Base-by-base conservation (phyloP, 164 flowering plant genomes). In the Dillenia turbinata region DNA sequence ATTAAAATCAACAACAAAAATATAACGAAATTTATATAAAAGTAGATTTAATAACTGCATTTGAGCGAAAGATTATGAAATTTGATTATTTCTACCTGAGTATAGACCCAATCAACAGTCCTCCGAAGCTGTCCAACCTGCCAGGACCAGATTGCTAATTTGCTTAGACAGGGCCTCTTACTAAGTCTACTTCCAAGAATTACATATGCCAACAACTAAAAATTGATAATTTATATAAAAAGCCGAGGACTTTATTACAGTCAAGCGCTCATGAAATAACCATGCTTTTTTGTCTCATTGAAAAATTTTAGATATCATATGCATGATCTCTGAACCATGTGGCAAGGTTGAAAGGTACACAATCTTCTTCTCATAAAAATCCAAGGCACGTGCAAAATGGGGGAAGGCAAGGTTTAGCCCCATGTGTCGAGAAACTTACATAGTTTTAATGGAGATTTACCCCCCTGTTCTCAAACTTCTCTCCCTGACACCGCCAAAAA, bases 41-140 rank as follows among this genome's bases (percentile, higher is more conserved):
- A 24, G 47, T 16, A 16, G n/a, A 12, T 17, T 10, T 10, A 12
- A 26, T 14, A 33, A 60, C 47, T 3, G 47, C 53, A 46, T 17
- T 44, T 47, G 11, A 45, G 10, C 4, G 56, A 43, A 46, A 60
- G 56, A 17, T 22, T 10, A 55, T 11, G 10, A 22, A 52, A 49
- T 45, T 9, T 19, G 49, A 24, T 11, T 45, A 43, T 46, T 14
- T 53, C 44, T 79, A 92, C 96, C 93, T 87, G 95, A 64, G 70
- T 16, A 63, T 75, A 81, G 62, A 93, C 58, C 89, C 83, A 85
- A 71, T 82, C 83, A 73, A 72, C 71, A 47, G 88, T 81, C 48
- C 75, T 73, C 65, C 88, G 80, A 72, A 88, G 73, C 57, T 82
- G 89, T 22, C 79, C 76, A 71, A 85, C 85, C 98, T 90, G 85